A percentile compares a stretch with the other conserved stretches of the same genome.
phyloP scores from a whole-genome alignment of 148 eudicot species.

The Beta vulgaris region DNA sequence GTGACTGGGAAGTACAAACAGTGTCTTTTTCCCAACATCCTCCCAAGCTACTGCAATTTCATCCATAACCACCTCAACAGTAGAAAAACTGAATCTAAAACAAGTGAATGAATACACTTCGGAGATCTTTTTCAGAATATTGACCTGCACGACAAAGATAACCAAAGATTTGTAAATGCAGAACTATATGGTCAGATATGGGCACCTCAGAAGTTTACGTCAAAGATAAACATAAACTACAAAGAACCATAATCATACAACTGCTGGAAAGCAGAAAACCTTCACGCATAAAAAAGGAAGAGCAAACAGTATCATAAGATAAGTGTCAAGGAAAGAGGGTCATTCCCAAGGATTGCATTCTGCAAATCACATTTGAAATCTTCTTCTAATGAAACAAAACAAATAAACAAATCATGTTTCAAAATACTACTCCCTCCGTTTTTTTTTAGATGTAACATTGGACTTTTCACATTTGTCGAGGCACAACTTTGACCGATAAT shows the following conservation, averaged over 20 bases:
- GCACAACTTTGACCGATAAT: too few relatives aligned
- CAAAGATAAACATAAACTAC: too few relatives aligned
- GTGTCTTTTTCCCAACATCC: constrained; percentile 37
- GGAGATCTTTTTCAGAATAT: constrained; percentile 40
- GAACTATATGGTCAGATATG: neutral
- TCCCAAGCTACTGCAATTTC: constrained; percentile 47
- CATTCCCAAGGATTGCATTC: neutral
- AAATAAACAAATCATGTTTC: neutral
- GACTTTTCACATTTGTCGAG: too few relatives aligned
- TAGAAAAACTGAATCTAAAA: constrained; percentile 32
- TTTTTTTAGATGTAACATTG: too few relatives aligned
- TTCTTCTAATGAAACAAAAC: neutral
- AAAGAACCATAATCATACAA: too few relatives aligned
- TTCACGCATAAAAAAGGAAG: neutral
- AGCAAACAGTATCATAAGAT: neutral
- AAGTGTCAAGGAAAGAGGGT: neutral
- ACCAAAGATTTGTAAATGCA: neutral
- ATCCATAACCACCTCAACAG: constrained; percentile 34
- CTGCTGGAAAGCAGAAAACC: neutral
- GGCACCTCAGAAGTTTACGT: too few relatives aligned
- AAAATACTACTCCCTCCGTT: too few relatives aligned
- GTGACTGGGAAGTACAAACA: constrained; percentile 44
- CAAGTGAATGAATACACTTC: constrained; percentile 44
- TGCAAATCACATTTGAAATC: neutral
- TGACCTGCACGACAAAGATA: constrained; percentile 38